Evolutionary conservation across 306 rosid species (phyloP).

Genomic region (Parietaria judaica): DNA sequence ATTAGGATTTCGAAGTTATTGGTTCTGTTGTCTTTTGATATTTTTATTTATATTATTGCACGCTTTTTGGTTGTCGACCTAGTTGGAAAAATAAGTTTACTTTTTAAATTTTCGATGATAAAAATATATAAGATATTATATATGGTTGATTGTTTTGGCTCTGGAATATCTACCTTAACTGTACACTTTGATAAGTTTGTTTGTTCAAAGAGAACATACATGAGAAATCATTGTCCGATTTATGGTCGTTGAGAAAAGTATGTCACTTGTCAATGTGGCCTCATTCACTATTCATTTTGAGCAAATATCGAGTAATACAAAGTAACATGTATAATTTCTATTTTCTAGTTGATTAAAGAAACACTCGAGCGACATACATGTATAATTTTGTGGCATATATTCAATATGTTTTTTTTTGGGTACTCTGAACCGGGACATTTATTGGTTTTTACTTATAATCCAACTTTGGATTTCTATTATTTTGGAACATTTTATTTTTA

Average conservation of each 20-base stretch:
- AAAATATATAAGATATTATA: neutral
- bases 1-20: too few species aligned
- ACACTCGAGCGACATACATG: neutral
- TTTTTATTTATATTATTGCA: too few species aligned
- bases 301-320: neutral
- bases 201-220: slow-evolving; percentile 2
- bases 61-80: too few species aligned
- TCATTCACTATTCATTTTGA: neutral
- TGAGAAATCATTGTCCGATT: neutral
- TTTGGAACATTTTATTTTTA: neutral
- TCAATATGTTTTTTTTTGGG: neutral
- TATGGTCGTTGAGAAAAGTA: neutral
- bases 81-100: too few species aligned
- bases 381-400: neutral
- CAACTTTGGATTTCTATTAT: neutral
- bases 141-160: slow-evolving; percentile 6
- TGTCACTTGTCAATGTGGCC: neutral
- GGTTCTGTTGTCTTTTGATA: too few species aligned
- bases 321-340: too few species aligned
- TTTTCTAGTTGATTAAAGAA: too few species aligned
- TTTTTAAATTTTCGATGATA: neutral
- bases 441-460: neutral
- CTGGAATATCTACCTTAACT: slow-evolving; percentile 14
- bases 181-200: neutral
- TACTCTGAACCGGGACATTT: too few species aligned